phyloP scores from a whole-genome alignment of 371 early-diverging fungal genomes.

The Zancudomyces culisetae region DNA sequence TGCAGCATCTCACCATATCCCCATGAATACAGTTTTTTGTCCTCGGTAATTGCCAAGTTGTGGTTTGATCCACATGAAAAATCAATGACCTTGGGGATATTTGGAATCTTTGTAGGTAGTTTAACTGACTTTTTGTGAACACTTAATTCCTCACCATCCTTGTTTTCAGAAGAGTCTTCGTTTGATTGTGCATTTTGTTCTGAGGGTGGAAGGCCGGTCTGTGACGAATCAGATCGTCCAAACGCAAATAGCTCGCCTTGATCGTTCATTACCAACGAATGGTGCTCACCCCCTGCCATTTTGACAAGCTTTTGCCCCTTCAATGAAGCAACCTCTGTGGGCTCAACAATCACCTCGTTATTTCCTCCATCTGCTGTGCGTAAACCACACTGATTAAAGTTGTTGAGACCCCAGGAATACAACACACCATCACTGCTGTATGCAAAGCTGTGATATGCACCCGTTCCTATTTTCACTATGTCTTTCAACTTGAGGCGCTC shows the following conservation, averaged over 20 bases:
- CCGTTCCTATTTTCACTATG: slow-evolving; percentile 51
- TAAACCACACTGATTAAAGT: slow-evolving; percentile 77
- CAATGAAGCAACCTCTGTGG: slow-evolving; percentile 32
- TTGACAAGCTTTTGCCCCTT: slow-evolving; percentile 23
- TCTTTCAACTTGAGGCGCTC: slow-evolving; percentile 31
- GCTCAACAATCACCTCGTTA: slow-evolving; percentile 23
- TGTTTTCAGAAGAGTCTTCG: slow-evolving; percentile 2
- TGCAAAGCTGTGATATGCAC: slow-evolving; percentile 75
- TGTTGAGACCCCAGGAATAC: slow-evolving; percentile 89
- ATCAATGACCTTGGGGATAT: slow-evolving; percentile 27
- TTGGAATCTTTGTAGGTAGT: slow-evolving; percentile 31
- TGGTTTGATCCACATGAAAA: slow-evolving; percentile 80
- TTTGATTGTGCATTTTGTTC: slow-evolving; percentile 13
- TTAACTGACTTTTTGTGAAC: slow-evolving; percentile 39
- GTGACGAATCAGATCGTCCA: slow-evolving; percentile 81
- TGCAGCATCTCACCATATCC: slow-evolving; percentile 70
- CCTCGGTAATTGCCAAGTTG: slow-evolving; percentile 44
- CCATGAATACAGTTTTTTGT: slow-evolving; percentile 70
- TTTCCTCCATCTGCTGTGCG: slow-evolving; percentile 25
- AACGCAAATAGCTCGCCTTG: slow-evolving; percentile 59
- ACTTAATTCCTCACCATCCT: slow-evolving; percentile 4
- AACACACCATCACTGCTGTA: slow-evolving; percentile 30
- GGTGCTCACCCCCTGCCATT: slow-evolving; percentile 80
- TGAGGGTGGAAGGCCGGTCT: slow-evolving; percentile 56
- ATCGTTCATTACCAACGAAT: slow-evolving; percentile 52